Evolutionary conservation across 257 asterid species (phyloP), one percentile per base, ranked within the genome.

Genomic region (Gynochthodes officinalis): DNA sequence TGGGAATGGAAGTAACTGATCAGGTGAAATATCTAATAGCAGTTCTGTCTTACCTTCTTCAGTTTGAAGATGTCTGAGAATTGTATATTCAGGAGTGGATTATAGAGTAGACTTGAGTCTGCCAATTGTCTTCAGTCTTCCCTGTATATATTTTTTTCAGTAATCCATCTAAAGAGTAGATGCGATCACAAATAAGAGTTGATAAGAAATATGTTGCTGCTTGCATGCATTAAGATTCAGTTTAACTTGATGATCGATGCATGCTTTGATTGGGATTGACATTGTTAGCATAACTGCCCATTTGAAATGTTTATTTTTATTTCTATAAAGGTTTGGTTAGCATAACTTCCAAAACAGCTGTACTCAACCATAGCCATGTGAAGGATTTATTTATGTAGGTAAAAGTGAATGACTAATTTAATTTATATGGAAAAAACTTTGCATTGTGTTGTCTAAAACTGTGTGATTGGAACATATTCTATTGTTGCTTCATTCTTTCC

Each of bases 1-100:
- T 90, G 98, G 98, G 98, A 57, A 92, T 90, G 96, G 98, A 92
- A 73, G 87, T 92, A 46, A 92, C 97, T 39, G 98, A 92, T 79
- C 96, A 90, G 90, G 96, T 89, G 30, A 76, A 23, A 58, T 61
- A 49, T 46, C 40, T 78, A 67, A 64, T 61, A 23, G 15, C 25
- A 8, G 2, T 27, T 14, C 32, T 25, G 21, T 59, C 15, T 2
- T 43, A 14, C 42, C 28, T 37, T 30, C 60, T 63, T 39, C 74
- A 52, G 32, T 27, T 61, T 50, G 8, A 13, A 66, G 16, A 57
- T 40, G 28, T 52, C 23, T 27, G 21, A 27, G 30, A 28, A 49
- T 49, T 48, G 8, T 49, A 37, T 52, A 21, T 14, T 64, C 49
- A 33, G 0, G 52, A 16, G 50, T 52, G 49, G 23, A 52, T 15